Evolutionary conservation across 1,284 basidiomycete species (phyloP).

Genomic region (Schizophyllum amplum): DNA sequence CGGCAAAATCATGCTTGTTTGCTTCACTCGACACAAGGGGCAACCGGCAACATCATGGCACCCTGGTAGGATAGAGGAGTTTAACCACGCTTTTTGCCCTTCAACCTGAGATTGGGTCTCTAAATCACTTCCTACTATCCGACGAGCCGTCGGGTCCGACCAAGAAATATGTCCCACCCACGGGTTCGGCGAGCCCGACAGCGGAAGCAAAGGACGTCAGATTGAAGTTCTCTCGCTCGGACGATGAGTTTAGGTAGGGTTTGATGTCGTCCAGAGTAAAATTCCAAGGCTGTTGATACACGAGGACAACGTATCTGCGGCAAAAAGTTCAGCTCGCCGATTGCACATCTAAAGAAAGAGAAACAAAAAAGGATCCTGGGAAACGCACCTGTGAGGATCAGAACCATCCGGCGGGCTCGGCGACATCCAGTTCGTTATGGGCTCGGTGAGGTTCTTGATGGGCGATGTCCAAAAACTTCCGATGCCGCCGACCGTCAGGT

Average conservation of each 20-base stretch:
- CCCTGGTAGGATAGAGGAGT: too few species aligned
- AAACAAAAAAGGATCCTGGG: not conserved
- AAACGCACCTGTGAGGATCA: not conserved
- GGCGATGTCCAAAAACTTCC: not conserved
- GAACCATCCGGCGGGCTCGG: not conserved
- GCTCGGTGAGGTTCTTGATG: not conserved
- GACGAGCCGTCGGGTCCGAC: too few species aligned
- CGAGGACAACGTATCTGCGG: not conserved
- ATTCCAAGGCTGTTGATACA: not conserved
- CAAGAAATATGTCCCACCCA: not conserved
- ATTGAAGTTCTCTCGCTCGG: too few species aligned
- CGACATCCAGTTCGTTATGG: not conserved
- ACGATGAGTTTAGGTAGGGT: not conserved
- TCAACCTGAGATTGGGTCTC: too few species aligned
- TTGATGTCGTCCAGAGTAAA: not conserved
- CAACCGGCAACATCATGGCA: too few species aligned
- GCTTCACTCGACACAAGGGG: too few species aligned
- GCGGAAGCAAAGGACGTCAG: not conserved
- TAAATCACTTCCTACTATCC: too few species aligned
- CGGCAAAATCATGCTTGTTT: too few species aligned
- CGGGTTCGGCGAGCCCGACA: not conserved
- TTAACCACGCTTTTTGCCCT: too few species aligned
- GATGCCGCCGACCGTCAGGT: not conserved
- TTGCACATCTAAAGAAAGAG: too few species aligned
- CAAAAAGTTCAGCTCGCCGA: too few species aligned